Evolutionary conservation across 2,329 filamentous ascomycete genomes (phyloP).

Genomic region (Chrysosporium queenslandicum): DNA sequence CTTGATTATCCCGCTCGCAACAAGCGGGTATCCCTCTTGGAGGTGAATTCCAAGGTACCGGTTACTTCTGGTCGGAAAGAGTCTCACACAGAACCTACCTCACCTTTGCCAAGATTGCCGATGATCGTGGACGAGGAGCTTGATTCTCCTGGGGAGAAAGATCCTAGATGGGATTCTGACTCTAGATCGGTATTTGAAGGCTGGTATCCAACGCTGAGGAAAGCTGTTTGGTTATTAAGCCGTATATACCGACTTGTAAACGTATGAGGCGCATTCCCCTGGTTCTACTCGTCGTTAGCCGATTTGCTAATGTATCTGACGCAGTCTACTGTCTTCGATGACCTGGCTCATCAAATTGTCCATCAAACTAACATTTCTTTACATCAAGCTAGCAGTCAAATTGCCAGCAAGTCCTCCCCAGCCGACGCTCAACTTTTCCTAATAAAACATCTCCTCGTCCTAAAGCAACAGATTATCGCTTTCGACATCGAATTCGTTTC

Average conservation of each 20-base stretch:
- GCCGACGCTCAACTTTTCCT: constrained; percentile 82
- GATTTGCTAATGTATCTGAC: constrained; percentile 11
- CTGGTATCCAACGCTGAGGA: constrained; percentile 58
- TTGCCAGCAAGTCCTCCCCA: constrained; percentile 52
- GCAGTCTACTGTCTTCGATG: constrained; percentile 58
- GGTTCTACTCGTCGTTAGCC: constrained; percentile 1
- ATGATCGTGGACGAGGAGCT: constrained; percentile 44
- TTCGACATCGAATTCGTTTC: constrained; percentile 79
- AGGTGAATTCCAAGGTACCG: constrained; percentile 34
- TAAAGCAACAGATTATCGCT: constrained; percentile 92
- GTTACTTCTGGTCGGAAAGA: constrained; percentile 46
- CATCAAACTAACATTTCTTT: constrained; percentile 81
- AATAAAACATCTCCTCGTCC: constrained; percentile 83
- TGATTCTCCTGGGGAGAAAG: constrained; percentile 34
- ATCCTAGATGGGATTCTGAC: constrained; percentile 45
- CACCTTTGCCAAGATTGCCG: constrained; percentile 41
- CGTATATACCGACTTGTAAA: constrained; percentile 61
- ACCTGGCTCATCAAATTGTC: constrained; percentile 70
- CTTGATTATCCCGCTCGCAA: constrained; percentile 52
- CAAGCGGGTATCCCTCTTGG: constrained; percentile 35
- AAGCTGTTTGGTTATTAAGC: constrained; percentile 58
- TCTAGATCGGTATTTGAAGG: constrained; percentile 48
- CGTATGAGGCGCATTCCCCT: constrained; percentile 29
- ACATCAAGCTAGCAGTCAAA: constrained; percentile 61
- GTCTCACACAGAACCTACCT: constrained; percentile 30